Percentiles rank a stretch among this genome's conserved stretches.
Conservation (phyloP, 1,284 basidiomycete genomes). For the Rhodotorula sp. region DNA sequence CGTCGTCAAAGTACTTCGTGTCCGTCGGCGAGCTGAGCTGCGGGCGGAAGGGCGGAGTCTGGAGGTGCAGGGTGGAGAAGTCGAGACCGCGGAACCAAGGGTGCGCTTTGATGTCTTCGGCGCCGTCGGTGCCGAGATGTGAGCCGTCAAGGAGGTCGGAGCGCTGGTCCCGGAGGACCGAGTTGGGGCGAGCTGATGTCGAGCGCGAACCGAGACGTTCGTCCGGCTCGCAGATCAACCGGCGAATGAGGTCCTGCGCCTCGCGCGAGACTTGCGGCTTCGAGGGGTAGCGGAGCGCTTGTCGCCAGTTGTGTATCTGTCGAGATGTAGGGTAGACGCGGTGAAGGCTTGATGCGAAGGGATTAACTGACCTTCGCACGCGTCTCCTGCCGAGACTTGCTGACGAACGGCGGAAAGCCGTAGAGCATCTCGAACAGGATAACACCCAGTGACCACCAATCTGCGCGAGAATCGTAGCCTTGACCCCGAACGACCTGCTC, state of each 20-base stretch:
- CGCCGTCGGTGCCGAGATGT: conserved; percentile 61
- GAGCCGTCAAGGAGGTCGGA: conserved; percentile 64
- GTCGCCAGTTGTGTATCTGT: conserved; percentile 77
- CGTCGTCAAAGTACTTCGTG: conserved; percentile 84
- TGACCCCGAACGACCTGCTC: no score
- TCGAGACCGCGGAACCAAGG: conserved; percentile 84
- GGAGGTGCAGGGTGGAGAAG: conserved; percentile 74
- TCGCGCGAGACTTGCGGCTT: conserved; percentile 78
- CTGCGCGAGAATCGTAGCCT: no score
- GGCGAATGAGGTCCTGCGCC: conserved; percentile 79
- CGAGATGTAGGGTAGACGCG: no score
- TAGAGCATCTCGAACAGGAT: conserved; percentile 46
- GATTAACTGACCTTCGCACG: conserved; percentile 37
- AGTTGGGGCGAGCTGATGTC: conserved; percentile 63
- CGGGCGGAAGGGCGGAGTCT: conserved; percentile 81
- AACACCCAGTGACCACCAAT: conserved; percentile 5
- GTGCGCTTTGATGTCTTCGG: conserved; percentile 82
- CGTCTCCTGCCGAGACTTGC: conserved; percentile 85
- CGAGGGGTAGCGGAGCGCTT: conserved; percentile 79
- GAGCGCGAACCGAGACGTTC: conserved; percentile 69
- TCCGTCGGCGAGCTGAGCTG: conserved; percentile 66
- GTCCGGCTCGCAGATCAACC: conserved; percentile 87
- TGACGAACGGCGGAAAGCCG: conserved; percentile 82
- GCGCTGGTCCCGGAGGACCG: conserved; percentile 63
- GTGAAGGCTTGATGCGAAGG: conserved; percentile 49